Evolutionary conservation across 1,139 yeast genomes (phyloP), one percentile per base, ranked within the genome.

Genomic region (Meyerozyma athensensis): DNA sequence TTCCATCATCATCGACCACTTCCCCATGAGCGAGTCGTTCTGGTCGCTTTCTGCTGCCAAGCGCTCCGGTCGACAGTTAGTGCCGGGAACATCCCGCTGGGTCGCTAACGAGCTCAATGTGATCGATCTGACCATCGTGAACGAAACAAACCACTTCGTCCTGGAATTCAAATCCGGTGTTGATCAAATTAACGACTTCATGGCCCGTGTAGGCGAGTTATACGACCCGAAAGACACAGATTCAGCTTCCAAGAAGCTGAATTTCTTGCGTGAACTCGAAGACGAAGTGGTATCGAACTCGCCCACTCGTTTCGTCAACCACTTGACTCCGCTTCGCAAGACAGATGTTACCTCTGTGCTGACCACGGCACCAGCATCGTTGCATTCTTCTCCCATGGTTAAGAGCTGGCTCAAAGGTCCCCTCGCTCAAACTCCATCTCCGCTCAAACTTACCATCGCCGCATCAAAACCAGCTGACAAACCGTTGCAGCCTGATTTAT

Each of bases 71-170:
- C 45, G 47, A 26, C 61, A 52, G 33, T 48, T 52, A n/a, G 64
- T 62, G 3, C 69, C 72, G 1, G 72, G 72, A 2, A 56, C 69
- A 4, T 63, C 71, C 7, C 56, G 53, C 43, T 66, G 69, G 69
- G 58, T 66, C 7, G 63, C 68, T 9, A 54, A 53, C 30, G 66
- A 63, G 41, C 44, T 65, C 33, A 50, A 55, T 34, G 52, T 50
- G 30, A 60, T 59, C 45, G 59, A 61, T 41, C 48, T 54, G 22
- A 52, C 49, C 19, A 66, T 62, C 14, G 48, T 60, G n/a, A 44
- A 53, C 3, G 50, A 49, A 36, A 48, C 54, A 30, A 59, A 54
- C 36, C 40, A 42, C 23, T 46, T 59, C 30, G 51, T 53, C 39
- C 47, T 44, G 13, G 49, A 44, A 7, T 40, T 55, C 30, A 47